Evolutionary conservation across 495 filamentous ascomycete species (phyloP).

Genomic region (Podospora pseudopauciseta): DNA sequence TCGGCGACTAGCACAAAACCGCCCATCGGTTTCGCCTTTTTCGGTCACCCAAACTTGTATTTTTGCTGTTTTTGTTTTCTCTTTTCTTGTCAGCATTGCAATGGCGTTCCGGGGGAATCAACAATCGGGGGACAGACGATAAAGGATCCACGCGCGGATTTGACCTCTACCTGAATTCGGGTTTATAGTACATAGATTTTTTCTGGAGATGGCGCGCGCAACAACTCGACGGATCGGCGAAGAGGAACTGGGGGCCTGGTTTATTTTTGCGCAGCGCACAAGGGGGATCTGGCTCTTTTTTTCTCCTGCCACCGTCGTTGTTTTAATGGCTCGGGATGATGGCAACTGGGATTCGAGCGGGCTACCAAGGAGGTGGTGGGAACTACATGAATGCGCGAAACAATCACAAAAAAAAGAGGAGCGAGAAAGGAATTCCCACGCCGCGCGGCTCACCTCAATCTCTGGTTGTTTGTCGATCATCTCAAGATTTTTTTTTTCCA

Average conservation of each 20-base stretch:
- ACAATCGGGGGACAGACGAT: neutral
- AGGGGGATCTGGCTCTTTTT: neutral
- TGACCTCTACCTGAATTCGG: neutral
- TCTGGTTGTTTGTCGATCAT: neutral
- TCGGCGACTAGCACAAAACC: conserved; percentile 9
- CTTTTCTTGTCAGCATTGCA: conserved; percentile 49
- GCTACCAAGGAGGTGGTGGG: neutral
- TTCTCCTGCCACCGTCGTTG: neutral
- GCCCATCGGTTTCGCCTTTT: conserved; percentile 10
- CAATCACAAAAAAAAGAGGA: neutral
- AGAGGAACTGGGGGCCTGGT: neutral
- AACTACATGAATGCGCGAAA: neutral
- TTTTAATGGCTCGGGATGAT: neutral
- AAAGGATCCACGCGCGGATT: neutral
- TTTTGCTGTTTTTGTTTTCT: conserved; percentile 20
- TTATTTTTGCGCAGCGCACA: neutral
- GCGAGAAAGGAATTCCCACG: neutral
- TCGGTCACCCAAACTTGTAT: conserved; percentile 30
- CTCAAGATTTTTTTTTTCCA: neutral
- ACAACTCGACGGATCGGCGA: neutral
- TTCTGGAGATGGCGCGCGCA: neutral
- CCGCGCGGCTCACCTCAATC: neutral
- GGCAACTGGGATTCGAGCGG: neutral
- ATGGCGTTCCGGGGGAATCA: conserved; percentile 39
- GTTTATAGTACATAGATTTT: neutral